Evolutionary conservation across 1,284 basidiomycete species (phyloP).

Genomic region (Chondrostereum purpureum): DNA sequence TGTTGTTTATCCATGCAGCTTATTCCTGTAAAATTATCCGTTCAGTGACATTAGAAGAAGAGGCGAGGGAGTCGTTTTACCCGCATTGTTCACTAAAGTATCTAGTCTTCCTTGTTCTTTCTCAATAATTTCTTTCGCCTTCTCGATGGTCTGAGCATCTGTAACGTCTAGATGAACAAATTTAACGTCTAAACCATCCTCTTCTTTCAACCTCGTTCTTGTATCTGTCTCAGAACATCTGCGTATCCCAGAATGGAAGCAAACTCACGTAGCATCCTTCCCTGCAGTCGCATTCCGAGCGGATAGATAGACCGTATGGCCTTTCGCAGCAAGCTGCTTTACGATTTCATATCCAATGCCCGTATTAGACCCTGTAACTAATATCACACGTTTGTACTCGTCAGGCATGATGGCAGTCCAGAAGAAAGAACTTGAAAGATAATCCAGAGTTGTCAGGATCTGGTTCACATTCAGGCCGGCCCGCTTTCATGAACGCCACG

Average conservation of each 20-base stretch:
- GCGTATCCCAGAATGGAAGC: too few species aligned
- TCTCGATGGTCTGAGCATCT: conserved; percentile 24
- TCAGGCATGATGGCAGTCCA: not conserved
- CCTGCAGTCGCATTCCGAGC: not conserved
- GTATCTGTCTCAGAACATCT: not conserved
- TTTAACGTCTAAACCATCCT: conserved; percentile 22
- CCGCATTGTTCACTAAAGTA: conserved; percentile 45
- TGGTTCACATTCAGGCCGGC: too few species aligned
- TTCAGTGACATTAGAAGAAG: not conserved
- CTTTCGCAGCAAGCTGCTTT: not conserved
- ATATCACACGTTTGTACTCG: not conserved
- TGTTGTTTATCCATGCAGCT: conserved; percentile 26
- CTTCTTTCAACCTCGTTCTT: conserved; percentile 21
- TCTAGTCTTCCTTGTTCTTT: conserved; percentile 36
- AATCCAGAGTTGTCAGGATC: too few species aligned
- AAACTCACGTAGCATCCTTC: not conserved
- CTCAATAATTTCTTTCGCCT: conserved; percentile 30
- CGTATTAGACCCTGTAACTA: not conserved
- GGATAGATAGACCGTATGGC: not conserved
- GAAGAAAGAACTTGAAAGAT: too few species aligned
- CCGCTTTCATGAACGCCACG: too few species aligned
- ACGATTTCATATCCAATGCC: conserved; percentile 1
- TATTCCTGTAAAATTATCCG: conserved; percentile 18
- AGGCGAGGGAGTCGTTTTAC: conserved; percentile 16
- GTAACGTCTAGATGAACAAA: conserved; percentile 30